Percentiles rank a stretch among this genome's conserved stretches.
Evolutionary conservation across 2,329 filamentous ascomycete species (phyloP).

Genomic region (Sporothrix euskadiensis): DNA sequence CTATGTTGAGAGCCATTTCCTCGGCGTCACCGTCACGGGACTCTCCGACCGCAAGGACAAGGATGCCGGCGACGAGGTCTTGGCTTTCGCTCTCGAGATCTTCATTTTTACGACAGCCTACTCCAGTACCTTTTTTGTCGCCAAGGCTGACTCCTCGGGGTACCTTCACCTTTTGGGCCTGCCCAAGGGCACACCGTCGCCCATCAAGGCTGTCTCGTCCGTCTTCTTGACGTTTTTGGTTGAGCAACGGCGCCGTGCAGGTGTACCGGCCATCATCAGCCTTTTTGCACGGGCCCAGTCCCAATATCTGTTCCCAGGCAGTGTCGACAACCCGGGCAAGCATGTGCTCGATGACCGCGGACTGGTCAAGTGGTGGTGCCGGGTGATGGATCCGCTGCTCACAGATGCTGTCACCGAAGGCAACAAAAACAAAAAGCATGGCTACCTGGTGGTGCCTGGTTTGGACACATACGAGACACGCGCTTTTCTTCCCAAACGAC

Average conservation of each 20-base stretch:
- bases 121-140: conserved; percentile 87
- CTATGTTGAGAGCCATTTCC: conserved; percentile 81
- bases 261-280: conserved; percentile 73
- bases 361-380: conserved; percentile 95
- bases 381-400: conserved; percentile 76
- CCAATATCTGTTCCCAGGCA: conserved; percentile 94
- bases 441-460: conserved; percentile 84
- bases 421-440: conserved; percentile 44
- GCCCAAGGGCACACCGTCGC: conserved; percentile 65
- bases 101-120: conserved; percentile 80
- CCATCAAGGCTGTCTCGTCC: conserved; percentile 70
- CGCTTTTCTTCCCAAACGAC: conserved; percentile 68
- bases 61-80: conserved; percentile 48
- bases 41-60: conserved; percentile 32
- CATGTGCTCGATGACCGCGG: conserved; percentile 90
- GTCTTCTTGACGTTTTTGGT: conserved; percentile 77
- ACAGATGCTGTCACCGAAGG: conserved; percentile 36
- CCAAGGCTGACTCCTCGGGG: conserved; percentile 95
- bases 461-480: conserved; percentile 78
- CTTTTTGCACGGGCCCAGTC: conserved; percentile 89
- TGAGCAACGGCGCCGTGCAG: conserved; percentile 62
- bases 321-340: conserved; percentile 78
- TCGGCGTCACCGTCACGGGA: conserved; percentile 51
- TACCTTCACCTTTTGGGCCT: conserved; percentile 70
- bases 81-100: conserved; percentile 83